Conservation (phyloP, 805 yeast genomes). For the Clavispora fructus region DNA sequence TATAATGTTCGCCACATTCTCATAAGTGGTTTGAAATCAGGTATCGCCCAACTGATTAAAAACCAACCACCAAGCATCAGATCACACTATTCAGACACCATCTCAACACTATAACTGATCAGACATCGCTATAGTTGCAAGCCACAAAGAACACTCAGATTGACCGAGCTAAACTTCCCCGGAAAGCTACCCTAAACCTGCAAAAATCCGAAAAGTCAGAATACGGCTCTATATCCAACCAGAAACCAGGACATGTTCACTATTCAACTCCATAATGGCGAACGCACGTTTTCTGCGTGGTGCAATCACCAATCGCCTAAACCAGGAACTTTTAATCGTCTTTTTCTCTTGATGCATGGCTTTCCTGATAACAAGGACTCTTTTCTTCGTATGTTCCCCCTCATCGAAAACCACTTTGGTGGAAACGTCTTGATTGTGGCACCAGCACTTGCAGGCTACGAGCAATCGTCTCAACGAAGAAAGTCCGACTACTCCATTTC, state of each 20-base stretch:
- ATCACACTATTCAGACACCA: no score
- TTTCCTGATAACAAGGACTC: conserved; percentile 35
- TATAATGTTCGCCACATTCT: no score
- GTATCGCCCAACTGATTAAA: no score
- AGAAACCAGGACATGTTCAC: not conserved
- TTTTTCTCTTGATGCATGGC: conserved; percentile 29
- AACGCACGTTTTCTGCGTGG: conserved; percentile 10
- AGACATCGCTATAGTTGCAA: no score
- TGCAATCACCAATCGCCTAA: conserved; percentile 5
- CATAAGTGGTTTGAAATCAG: not conserved
- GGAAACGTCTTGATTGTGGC: conserved; percentile 22
- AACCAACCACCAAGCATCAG: no score
- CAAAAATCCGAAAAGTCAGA: no score
- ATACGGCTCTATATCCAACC: no score
- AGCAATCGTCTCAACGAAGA: conserved; percentile 23
- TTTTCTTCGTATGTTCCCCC: conserved; percentile 20
- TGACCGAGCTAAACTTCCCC: no score
- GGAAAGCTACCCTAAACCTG: no score
- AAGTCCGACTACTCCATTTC: conserved; percentile 20
- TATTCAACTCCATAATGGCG: conserved; percentile 4
- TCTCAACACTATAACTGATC: no score
- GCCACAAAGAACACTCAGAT: no score
- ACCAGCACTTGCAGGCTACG: conserved; percentile 37
- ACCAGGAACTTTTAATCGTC: conserved; percentile 7
- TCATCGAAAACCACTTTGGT: conserved; percentile 14